These are phyloP conservation scores for Hanseniaspora pseudoguilliermondii DNA, from an alignment of 805 yeast species.

Conservation along the genomic window DNA sequence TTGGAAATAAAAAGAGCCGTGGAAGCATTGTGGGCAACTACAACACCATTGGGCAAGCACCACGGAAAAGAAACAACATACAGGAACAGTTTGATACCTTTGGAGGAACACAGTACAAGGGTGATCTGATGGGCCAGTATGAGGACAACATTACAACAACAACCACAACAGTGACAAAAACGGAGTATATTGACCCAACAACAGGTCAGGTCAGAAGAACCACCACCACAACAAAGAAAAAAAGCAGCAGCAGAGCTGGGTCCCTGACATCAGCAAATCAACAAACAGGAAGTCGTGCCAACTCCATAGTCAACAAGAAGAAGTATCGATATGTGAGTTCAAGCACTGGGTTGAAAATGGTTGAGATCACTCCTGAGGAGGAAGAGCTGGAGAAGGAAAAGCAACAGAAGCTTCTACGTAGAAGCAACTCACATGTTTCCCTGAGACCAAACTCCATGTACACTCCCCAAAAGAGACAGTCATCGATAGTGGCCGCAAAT, in stretches of 20 bases:
- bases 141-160: slow-evolving; percentile 14
- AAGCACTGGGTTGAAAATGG: slow-evolving; percentile 45
- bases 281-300: background rate
- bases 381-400: background rate
- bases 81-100: slow-evolving; percentile 25
- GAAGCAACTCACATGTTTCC: slow-evolving; percentile 14
- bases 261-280: background rate
- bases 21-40: slow-evolving; percentile 11
- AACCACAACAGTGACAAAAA: slow-evolving; percentile 5
- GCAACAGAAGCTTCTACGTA: slow-evolving; percentile 11
- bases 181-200: slow-evolving; percentile 1
- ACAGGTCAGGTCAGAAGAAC: slow-evolving; percentile 3
- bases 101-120: slow-evolving; percentile 24
- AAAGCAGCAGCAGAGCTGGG: slow-evolving; percentile 15
- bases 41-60: background rate
- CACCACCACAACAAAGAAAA: slow-evolving; percentile 15
- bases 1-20: background rate
- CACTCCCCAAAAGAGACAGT: background rate
- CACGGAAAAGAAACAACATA: slow-evolving; percentile 14
- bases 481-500: background rate
- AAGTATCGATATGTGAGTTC: slow-evolving; percentile 42
- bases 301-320: slow-evolving; percentile 29
- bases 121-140: slow-evolving; percentile 22
- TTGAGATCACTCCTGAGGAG: slow-evolving; percentile 48
- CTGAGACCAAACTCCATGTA: background rate